Evolutionary conservation across 2,329 filamentous ascomycete species (phyloP), one percentile per base, ranked within the genome.

Genomic region (Chaetomiaceae sp.): DNA sequence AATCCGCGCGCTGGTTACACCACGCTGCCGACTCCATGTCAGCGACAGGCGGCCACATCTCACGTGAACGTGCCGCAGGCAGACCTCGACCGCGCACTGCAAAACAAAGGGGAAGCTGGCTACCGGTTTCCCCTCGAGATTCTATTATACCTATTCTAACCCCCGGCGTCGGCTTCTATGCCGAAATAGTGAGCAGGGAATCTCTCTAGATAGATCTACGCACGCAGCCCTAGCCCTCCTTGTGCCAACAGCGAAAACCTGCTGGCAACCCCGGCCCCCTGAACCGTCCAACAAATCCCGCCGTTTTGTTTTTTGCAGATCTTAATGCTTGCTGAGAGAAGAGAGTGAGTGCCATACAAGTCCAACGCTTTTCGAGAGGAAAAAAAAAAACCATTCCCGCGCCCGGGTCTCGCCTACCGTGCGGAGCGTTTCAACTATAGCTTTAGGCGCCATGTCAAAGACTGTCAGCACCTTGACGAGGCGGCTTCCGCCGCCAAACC

Each of bases 101-200:
- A n/a, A n/a, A n/a, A n/a, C n/a, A n/a, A n/a, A n/a, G n/a, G n/a
- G n/a, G n/a, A n/a, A n/a, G n/a, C n/a, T n/a, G n/a, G n/a, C n/a
- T n/a, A n/a, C n/a, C n/a, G n/a, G n/a, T n/a, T n/a, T n/a, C n/a
- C n/a, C n/a, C n/a, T n/a, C n/a, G n/a, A n/a, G n/a, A n/a, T n/a
- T n/a, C n/a, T 34, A 33, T 16, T 53, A 34, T 49, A 52, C 53
- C 53, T 38, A 41, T 56, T 56, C 46, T 56, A 53, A 53, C 43
- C 30, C 42, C 42, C 9, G 21, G 10, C 44, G 32, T 43, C 29
- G 30, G 37, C 41, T 33, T 53, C 50, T 50, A 49, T 44, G 18
- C 27, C 47, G 14, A 16, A 27, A 18, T 10, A 7, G 29, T 30
- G 21, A n/a, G 41, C 41, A 41, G 20, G 13, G 41, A 40, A 29